Conservation (phyloP, 2,329 filamentous ascomycete genomes). For the Xylaria hypoxylon region DNA sequence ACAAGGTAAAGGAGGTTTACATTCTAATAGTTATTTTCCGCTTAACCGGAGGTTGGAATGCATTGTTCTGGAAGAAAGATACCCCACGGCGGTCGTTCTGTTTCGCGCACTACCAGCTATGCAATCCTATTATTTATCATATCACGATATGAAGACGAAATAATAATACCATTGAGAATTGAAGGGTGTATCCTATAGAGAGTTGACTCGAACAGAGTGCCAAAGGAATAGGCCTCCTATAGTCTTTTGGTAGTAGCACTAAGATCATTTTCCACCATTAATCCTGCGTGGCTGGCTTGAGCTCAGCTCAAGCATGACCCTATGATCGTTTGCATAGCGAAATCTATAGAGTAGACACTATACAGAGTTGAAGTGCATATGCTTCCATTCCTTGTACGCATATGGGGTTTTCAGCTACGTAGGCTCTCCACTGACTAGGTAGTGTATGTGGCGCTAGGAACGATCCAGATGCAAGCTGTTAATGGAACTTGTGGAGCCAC, state of each 20-base stretch:
- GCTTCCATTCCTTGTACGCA: constrained; percentile 5
- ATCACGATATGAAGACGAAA: constrained; percentile 26
- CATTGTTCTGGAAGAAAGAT: constrained; percentile 41
- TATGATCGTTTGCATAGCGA: constrained; percentile 1
- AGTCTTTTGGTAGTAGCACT: not conserved
- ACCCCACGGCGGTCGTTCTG: constrained; percentile 40
- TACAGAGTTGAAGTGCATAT: constrained; percentile 9
- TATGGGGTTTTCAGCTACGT: constrained; percentile 19
- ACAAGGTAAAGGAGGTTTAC: constrained; percentile 20
- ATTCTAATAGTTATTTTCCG: constrained; percentile 30
- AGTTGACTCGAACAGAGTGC: not conserved
- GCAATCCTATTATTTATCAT: constrained; percentile 25
- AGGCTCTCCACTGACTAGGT: not conserved
- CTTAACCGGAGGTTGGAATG: constrained; percentile 34
- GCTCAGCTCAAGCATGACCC: constrained; percentile 5
- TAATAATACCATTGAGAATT: constrained; percentile 33
- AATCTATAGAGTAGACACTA: constrained; percentile 1
- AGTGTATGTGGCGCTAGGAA: constrained; percentile 26
- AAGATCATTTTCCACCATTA: not conserved
- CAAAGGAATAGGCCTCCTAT: not conserved
- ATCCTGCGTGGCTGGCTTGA: constrained; percentile 9
- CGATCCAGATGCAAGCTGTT: constrained; percentile 19
- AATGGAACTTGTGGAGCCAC: constrained; percentile 25
- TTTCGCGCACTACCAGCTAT: constrained; percentile 28
- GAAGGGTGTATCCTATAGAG: not conserved